Conservation (phyloP, 2,329 filamentous ascomycete species). For the Ascochyta viciae-villosae region DNA sequence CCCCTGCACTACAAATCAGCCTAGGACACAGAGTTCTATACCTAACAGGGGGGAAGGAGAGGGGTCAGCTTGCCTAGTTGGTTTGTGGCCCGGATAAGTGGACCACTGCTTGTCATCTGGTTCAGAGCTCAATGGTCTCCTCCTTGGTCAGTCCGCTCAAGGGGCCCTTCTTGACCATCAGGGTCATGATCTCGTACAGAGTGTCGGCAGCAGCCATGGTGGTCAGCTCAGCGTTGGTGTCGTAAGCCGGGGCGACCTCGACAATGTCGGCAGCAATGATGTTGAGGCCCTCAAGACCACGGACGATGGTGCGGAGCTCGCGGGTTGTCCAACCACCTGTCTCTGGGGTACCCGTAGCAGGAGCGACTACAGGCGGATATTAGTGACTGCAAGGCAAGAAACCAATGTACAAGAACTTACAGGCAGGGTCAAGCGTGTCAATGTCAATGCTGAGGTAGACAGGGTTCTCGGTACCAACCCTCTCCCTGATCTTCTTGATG, state of each 20-base stretch:
- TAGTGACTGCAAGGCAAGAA: neutral
- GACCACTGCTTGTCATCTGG: neutral
- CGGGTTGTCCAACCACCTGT: constrained; percentile 78
- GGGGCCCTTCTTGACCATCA: constrained; percentile 82
- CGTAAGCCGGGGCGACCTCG: constrained; percentile 75
- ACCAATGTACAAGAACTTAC: constrained; percentile 49
- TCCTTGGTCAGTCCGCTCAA: constrained; percentile 59
- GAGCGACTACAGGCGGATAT: constrained; percentile 61
- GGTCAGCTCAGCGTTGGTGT: constrained; percentile 74
- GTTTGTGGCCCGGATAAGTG: neutral
- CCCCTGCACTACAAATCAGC: constrained; percentile 20
- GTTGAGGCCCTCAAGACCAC: constrained; percentile 73
- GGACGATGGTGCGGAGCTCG: constrained; percentile 74
- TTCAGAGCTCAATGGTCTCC: constrained; percentile 36
- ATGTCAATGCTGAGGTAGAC: constrained; percentile 88
- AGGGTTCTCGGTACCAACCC: constrained; percentile 75
- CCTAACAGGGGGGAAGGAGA: constrained; percentile 2
- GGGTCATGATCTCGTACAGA: constrained; percentile 78
- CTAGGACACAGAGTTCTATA: constrained; percentile 22
- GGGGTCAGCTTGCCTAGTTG: constrained; percentile 17
- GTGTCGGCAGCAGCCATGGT: constrained; percentile 77
- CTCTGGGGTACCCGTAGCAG: constrained; percentile 77
- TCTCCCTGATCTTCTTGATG: constrained; percentile 76
- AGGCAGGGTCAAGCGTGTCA: constrained; percentile 85
- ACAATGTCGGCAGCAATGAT: constrained; percentile 75